These are phyloP conservation scores for Neocallimastix lanati DNA, from an alignment of 192 early-diverging fungal species.

Conservation along the genomic window DNA sequence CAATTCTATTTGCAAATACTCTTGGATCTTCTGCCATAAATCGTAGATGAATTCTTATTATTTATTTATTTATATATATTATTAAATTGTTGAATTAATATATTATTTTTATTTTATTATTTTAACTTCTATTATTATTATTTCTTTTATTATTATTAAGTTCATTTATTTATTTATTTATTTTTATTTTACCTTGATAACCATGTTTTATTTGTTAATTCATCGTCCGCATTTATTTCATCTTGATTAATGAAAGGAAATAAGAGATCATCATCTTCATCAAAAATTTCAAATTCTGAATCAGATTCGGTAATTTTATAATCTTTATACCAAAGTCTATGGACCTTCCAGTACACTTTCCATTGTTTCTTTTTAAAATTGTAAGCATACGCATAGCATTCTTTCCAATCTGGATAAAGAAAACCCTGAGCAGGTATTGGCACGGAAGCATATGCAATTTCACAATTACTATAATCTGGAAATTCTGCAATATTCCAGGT, in stretches of 20 bases:
- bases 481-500: background rate
- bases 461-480: background rate
- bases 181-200: background rate
- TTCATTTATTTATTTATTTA: background rate
- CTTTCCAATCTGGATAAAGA: background rate
- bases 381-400: background rate
- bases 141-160: background rate
- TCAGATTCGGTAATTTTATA: background rate
- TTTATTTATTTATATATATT: background rate
- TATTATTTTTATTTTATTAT: too few species aligned
- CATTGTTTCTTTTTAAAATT: background rate
- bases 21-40: background rate
- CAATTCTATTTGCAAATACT: background rate
- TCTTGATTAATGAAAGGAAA: background rate
- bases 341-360: background rate
- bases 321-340: background rate
- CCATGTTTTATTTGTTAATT: background rate
- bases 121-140: too few species aligned
- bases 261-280: background rate
- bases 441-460: background rate
- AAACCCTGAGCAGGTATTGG: background rate
- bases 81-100: too few species aligned
- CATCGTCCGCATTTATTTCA: background rate
- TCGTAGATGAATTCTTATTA: background rate
- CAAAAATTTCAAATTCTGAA: background rate